Percentiles rank a stretch among this genome's conserved stretches.
Evolutionary conservation across 2,329 filamentous ascomycete genomes (phyloP).

Genomic region (Coniochaeta sp.): DNA sequence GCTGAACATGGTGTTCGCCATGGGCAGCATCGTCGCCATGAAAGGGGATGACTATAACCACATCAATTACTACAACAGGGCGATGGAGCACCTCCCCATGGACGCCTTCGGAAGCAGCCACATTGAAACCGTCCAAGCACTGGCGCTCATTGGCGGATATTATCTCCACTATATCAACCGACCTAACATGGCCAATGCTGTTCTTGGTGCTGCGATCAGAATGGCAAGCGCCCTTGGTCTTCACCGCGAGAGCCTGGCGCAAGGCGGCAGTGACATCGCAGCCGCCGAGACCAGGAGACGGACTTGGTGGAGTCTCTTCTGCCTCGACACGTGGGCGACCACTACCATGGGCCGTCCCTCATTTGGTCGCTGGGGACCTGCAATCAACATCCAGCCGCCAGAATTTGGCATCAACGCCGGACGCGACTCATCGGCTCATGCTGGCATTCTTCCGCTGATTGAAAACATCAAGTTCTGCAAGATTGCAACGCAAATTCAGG

Average conservation of each 20-base stretch:
- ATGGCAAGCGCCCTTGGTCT: constrained; percentile 70
- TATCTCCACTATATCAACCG: constrained; percentile 74
- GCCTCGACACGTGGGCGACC: constrained; percentile 66
- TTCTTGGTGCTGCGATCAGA: constrained; percentile 62
- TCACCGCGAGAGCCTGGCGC: constrained; percentile 51
- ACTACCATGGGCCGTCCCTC: constrained; percentile 65
- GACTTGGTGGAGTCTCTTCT: constrained; percentile 71
- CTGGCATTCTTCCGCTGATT: constrained; percentile 61
- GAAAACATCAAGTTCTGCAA: constrained; percentile 76
- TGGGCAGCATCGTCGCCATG: constrained; percentile 63
- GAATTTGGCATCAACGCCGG: constrained; percentile 39
- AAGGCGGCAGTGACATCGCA: constrained; percentile 36
- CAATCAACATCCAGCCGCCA: constrained; percentile 59
- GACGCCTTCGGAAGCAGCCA: constrained; percentile 63
- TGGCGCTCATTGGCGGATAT: constrained; percentile 65
- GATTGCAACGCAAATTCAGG: constrained; percentile 70
- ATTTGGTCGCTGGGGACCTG: constrained; percentile 58
- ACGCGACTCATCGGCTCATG: constrained; percentile 48
- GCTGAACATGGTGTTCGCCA: constrained; percentile 68
- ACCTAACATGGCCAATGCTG: constrained; percentile 67
- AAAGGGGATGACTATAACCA: constrained; percentile 60
- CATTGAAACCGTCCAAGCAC: constrained; percentile 65
- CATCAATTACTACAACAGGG: constrained; percentile 60
- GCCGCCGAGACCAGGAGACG: constrained; percentile 55
- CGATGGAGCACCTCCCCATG: constrained; percentile 58